A percentile compares a stretch with the other conserved stretches of the same genome.
Evolutionary conservation across 2,329 filamentous ascomycete species (phyloP).

Genomic region (Berkeleyomyces rouxiae): DNA sequence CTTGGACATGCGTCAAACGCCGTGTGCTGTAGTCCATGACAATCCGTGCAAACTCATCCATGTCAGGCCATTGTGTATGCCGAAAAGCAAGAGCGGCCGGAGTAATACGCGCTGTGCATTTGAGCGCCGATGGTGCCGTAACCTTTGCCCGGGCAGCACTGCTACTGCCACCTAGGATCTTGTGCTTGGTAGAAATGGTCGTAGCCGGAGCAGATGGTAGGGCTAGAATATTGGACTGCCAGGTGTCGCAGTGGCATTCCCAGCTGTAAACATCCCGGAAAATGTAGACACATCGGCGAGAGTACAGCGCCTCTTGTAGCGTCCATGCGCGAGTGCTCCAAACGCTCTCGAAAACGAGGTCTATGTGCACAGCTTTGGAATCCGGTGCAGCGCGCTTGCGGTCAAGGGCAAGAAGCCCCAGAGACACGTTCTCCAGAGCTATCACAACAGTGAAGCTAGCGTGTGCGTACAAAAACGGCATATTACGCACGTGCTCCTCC

Average conservation of each 20-base stretch:
- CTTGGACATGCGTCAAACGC: conserved; percentile 25
- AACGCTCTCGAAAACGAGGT: conserved; percentile 23
- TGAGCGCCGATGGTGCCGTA: conserved; percentile 15
- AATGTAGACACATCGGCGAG: conserved; percentile 27
- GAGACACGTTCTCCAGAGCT: conserved; percentile 24
- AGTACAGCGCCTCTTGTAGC: conserved; percentile 27
- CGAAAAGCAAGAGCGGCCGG: conserved; percentile 23
- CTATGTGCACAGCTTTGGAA: conserved; percentile 21
- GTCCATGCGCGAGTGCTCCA: conserved; percentile 30
- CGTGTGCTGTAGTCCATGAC: conserved; percentile 28
- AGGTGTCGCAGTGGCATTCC: conserved; percentile 30
- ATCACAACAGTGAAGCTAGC: conserved; percentile 30
- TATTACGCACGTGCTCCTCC: conserved; percentile 26
- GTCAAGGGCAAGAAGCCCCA: conserved; percentile 24
- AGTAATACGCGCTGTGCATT: conserved; percentile 21
- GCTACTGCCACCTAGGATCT: conserved; percentile 14
- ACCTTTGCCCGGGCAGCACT: background rate
- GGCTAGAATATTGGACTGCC: conserved; percentile 19
- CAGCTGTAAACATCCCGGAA: conserved; percentile 28
- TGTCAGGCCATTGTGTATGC: conserved; percentile 28
- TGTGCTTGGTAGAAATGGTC: conserved; percentile 12
- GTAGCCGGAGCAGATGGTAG: background rate
- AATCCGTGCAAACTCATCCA: conserved; percentile 29
- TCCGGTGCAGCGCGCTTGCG: conserved; percentile 19
- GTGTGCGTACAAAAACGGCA: conserved; percentile 30